These are phyloP conservation scores for Cyberlindnera petersonii DNA, from an alignment of 805 yeast species.

Conservation along the genomic window DNA sequence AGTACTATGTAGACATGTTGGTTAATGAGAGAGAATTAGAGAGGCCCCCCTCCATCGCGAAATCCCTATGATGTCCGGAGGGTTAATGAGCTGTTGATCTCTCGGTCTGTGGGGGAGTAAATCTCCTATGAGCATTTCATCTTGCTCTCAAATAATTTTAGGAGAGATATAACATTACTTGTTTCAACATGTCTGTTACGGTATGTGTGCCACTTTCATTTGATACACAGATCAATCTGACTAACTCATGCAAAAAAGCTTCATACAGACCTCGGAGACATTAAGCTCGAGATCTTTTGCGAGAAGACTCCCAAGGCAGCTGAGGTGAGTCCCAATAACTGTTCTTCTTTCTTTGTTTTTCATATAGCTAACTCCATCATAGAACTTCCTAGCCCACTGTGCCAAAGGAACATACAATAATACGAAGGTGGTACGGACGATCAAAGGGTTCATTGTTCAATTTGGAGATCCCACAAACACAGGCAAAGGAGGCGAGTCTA, in stretches of 20 bases:
- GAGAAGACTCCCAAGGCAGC: slow-evolving; percentile 37
- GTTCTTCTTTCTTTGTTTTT: neutral
- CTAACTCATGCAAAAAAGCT: slow-evolving; percentile 24
- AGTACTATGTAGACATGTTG: too few relatives aligned
- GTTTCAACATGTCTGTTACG: slow-evolving; percentile 26
- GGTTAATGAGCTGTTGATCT: too few relatives aligned
- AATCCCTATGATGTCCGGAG: too few relatives aligned
- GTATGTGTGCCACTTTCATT: slow-evolving; percentile 9
- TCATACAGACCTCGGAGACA: slow-evolving; percentile 36
- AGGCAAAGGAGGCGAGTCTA: slow-evolving; percentile 79
- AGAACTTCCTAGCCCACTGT: slow-evolving; percentile 43
- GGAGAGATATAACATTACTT: too few relatives aligned
- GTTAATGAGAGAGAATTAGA: too few relatives aligned
- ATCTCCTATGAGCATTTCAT: too few relatives aligned
- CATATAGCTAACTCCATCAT: neutral
- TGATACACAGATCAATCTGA: too few relatives aligned
- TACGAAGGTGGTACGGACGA: slow-evolving; percentile 68
- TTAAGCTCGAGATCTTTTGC: slow-evolving; percentile 38
- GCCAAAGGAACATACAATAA: slow-evolving; percentile 41
- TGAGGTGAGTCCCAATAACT: slow-evolving; percentile 29
- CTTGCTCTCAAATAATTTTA: too few relatives aligned
- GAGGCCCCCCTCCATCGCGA: too few relatives aligned
- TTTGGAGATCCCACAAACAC: slow-evolving; percentile 81
- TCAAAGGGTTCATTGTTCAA: slow-evolving; percentile 71
- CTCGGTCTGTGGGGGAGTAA: too few relatives aligned